Evolutionary conservation across 345 rosid species (phyloP).

Genomic region (Brassica juncea): DNA sequence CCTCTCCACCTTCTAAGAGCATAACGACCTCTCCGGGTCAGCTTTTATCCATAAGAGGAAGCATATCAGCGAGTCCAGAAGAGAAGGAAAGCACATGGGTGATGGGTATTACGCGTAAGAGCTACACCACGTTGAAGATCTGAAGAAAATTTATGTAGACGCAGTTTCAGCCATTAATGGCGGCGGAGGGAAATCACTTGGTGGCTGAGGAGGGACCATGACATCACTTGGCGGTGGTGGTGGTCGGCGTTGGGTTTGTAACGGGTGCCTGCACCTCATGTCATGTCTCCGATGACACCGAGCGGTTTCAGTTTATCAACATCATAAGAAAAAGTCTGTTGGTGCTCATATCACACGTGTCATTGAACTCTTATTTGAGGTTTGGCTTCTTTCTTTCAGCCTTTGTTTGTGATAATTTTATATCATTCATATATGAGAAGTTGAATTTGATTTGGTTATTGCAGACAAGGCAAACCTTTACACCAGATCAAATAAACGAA

Average conservation of each 20-base stretch:
- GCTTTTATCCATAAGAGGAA: constrained; percentile 44
- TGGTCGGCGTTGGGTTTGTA: not conserved
- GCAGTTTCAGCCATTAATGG: constrained; percentile 61
- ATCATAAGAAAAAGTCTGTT: constrained; percentile 64
- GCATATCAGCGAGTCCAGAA: constrained; percentile 47
- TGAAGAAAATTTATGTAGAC: constrained; percentile 56
- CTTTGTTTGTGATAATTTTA: too few relatives aligned
- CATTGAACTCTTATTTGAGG: constrained; percentile 63
- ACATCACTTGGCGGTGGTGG: constrained; percentile 24
- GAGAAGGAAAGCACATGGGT: constrained; percentile 54
- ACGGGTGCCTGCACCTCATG: constrained; percentile 38
- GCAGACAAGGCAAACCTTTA: constrained; percentile 68
- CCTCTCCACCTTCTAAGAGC: constrained; percentile 53
- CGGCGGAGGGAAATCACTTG: constrained; percentile 2
- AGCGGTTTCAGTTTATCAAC: constrained; percentile 62
- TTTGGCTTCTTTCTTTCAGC: not conserved
- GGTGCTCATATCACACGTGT: constrained; percentile 94
- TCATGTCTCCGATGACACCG: constrained; percentile 69
- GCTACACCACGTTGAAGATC: constrained; percentile 67
- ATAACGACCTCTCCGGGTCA: constrained; percentile 39
- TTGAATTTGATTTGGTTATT: not conserved
- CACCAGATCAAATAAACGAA: constrained; percentile 81
- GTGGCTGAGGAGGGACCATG: not conserved
- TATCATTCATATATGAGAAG: not conserved
- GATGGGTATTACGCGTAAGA: constrained; percentile 42